Conservation (phyloP, 257 asterid species). For the Nicotiana benthamiana region DNA sequence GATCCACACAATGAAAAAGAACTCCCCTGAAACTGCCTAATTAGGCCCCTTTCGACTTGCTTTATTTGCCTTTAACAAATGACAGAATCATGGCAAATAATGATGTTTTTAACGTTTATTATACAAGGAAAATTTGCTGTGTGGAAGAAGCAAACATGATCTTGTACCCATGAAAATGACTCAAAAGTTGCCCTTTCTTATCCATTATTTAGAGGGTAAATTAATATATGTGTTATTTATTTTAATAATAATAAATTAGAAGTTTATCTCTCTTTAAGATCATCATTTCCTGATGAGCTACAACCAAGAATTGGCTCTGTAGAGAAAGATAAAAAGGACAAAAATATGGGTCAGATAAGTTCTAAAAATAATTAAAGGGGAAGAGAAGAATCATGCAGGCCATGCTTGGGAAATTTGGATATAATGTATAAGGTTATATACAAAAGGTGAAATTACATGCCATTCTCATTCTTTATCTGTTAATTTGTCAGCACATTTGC, state of each 20-base stretch:
- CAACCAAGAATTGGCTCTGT: neutral
- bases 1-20: neutral
- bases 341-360: neutral
- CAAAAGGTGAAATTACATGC: neutral
- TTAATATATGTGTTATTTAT: neutral
- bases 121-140: neutral
- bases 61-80: neutral
- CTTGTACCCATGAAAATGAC: conserved; percentile 7
- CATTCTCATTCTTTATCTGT: neutral
- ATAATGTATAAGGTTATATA: neutral
- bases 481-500: neutral
- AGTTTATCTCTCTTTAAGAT: neutral
- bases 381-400: conserved; percentile 4
- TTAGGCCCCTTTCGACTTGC: neutral
- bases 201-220: neutral
- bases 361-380: neutral
- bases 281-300: neutral
- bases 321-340: neutral
- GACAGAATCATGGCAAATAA: conserved; percentile 3
- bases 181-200: neutral
- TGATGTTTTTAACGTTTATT: neutral
- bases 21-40: neutral
- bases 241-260: neutral
- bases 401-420: neutral
- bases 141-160: conserved; percentile 5